Conservation (phyloP, 2,329 filamentous ascomycete species). For the Akanthomyces muscarius region DNA sequence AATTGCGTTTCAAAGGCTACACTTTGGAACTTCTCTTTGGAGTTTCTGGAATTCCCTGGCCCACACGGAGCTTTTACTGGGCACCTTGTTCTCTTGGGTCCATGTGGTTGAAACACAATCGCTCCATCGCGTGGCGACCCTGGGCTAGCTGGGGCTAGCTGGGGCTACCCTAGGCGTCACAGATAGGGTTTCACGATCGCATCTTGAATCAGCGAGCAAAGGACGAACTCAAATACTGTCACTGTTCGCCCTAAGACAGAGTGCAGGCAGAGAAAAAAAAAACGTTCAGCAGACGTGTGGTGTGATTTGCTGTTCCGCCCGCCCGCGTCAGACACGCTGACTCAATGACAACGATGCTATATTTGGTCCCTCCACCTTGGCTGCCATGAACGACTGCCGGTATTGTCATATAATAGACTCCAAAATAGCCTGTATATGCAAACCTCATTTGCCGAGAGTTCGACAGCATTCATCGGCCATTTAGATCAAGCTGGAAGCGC, state of each 20-base stretch:
- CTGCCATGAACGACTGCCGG: background rate
- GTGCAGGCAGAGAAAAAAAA: too few relatives aligned
- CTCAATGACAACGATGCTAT: too few relatives aligned
- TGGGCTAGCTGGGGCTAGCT: background rate
- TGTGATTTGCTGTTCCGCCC: too few relatives aligned
- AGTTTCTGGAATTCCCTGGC: background rate
- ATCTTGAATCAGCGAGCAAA: background rate
- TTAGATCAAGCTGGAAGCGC: slow-evolving; percentile 7
- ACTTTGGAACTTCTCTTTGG: background rate
- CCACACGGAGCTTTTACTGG: too few relatives aligned
- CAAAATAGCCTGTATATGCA: background rate
- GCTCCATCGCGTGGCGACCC: background rate
- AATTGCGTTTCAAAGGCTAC: slow-evolving; percentile 2
- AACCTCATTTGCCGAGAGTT: background rate
- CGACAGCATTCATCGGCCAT: background rate
- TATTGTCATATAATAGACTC: background rate
- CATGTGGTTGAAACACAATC: background rate
- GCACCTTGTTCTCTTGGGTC: background rate
- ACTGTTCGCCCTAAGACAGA: background rate
- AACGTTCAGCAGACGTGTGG: too few relatives aligned
- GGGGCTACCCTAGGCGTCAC: slow-evolving; percentile 6
- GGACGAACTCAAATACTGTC: background rate
- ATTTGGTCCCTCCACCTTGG: too few relatives aligned
- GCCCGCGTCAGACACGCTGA: too few relatives aligned
- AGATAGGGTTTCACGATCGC: slow-evolving; percentile 12